Conservation (phyloP, 805 yeast species). For the Komagataella kurtzmanii region DNA sequence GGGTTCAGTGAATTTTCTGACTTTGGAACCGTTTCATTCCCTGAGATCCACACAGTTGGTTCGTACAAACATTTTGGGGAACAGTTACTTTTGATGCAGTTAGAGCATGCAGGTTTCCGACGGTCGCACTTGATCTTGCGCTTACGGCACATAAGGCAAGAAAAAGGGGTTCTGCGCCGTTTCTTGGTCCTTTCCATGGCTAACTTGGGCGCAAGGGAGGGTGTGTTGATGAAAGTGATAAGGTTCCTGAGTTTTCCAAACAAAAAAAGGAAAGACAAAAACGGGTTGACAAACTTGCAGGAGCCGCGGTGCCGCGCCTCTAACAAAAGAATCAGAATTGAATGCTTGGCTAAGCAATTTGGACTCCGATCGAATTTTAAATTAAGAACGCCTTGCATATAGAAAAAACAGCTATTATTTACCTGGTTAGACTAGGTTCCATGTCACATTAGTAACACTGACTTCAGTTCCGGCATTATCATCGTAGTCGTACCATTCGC, state of each 20-base stretch:
- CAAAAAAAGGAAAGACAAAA: neutral
- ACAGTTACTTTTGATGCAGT: slow-evolving; percentile 7
- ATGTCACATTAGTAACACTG: slow-evolving; percentile 58
- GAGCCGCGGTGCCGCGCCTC: neutral
- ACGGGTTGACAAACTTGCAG: neutral
- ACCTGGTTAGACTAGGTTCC: slow-evolving; percentile 32
- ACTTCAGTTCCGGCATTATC: slow-evolving; percentile 75
- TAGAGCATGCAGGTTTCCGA: slow-evolving; percentile 9
- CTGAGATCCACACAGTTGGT: slow-evolving; percentile 3
- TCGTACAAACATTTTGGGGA: slow-evolving; percentile 9
- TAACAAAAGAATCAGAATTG: neutral
- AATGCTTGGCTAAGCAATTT: neutral
- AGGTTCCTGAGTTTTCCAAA: neutral
- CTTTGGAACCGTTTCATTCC: neutral
- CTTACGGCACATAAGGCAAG: slow-evolving; percentile 11
- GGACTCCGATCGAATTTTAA: neutral
- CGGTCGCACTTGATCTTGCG: slow-evolving; percentile 13
- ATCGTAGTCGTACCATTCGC: slow-evolving; percentile 94
- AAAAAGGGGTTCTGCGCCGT: slow-evolving; percentile 12
- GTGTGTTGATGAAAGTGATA: neutral
- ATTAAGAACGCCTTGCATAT: too few species aligned
- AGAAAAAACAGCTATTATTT: too few species aligned
- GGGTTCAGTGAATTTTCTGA: neutral
- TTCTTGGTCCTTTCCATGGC: slow-evolving; percentile 4
- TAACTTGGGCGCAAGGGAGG: neutral